Percentiles rank a stretch among this genome's conserved stretches.
Conservation (phyloP, 768 basidiomycete genomes). For the Podaxis rugospora region DNA sequence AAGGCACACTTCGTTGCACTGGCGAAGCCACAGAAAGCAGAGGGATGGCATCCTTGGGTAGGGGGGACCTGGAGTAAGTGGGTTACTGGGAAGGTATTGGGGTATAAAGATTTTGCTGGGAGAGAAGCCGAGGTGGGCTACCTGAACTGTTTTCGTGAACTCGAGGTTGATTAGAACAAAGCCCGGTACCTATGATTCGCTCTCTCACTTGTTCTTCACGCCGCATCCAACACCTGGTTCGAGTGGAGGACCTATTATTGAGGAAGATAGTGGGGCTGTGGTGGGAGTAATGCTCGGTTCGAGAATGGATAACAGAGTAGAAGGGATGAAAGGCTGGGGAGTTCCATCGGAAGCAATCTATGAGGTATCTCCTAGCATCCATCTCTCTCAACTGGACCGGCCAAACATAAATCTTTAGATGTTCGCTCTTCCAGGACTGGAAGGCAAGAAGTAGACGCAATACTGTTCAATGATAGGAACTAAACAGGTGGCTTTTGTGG, state of each 20-base stretch:
- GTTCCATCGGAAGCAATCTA: slow-evolving; percentile 59
- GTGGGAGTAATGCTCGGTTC: slow-evolving; percentile 62
- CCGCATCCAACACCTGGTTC: slow-evolving; percentile 58
- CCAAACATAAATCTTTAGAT: slow-evolving; percentile 28
- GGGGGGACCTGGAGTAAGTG: slow-evolving; percentile 53
- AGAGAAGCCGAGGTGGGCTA: slow-evolving; percentile 46
- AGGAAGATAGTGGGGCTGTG: slow-evolving; percentile 56
- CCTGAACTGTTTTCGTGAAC: background rate
- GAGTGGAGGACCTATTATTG: slow-evolving; percentile 67
- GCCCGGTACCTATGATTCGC: slow-evolving; percentile 67
- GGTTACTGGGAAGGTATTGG: slow-evolving; percentile 45
- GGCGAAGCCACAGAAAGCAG: slow-evolving; percentile 25
- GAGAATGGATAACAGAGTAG: slow-evolving; percentile 50
- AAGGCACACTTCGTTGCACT: slow-evolving; percentile 52
- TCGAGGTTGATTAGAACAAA: slow-evolving; percentile 17
- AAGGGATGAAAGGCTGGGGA: slow-evolving; percentile 58
- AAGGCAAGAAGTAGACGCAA: slow-evolving; percentile 22
- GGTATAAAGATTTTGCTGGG: slow-evolving; percentile 59
- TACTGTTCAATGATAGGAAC: no score
- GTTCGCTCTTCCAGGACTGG: slow-evolving; percentile 49
- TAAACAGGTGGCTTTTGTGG: no score
- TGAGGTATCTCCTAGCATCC: slow-evolving; percentile 35
- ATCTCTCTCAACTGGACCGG: background rate
- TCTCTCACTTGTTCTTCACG: slow-evolving; percentile 52
- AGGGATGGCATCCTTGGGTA: slow-evolving; percentile 47